A percentile compares a stretch with the other conserved stretches of the same genome.
These are phyloP conservation scores for Arthromyces matolae DNA, from an alignment of 768 basidiomycete genomes.

Conservation along the genomic window DNA sequence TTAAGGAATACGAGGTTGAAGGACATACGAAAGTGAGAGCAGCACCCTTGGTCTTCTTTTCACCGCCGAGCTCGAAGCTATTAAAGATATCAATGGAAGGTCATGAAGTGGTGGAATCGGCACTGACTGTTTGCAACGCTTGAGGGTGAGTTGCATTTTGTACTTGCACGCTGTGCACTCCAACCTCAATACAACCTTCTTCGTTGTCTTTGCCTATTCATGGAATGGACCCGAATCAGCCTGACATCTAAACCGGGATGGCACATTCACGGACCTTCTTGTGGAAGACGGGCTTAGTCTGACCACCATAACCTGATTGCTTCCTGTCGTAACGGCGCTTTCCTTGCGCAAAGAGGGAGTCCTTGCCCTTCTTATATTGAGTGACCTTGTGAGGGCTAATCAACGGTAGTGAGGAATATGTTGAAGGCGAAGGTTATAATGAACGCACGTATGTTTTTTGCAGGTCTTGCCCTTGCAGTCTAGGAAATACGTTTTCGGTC, in stretches of 20 bases:
- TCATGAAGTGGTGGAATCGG: neutral
- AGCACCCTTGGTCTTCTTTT: conserved; percentile 99
- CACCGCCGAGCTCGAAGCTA: conserved; percentile 98
- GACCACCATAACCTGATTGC: conserved; percentile 98
- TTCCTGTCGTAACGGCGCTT: conserved; percentile 99
- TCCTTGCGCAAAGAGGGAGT: conserved; percentile 95
- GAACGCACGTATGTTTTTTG: conserved; percentile 91
- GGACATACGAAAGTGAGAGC: conserved; percentile 79
- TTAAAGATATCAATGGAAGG: conserved; percentile 1
- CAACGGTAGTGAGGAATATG: too few species aligned
- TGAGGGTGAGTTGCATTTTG: conserved; percentile 93
- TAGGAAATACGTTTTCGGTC: conserved; percentile 23
- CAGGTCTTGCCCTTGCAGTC: conserved; percentile 96
- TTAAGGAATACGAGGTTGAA: neutral
- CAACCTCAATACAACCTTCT: conserved; percentile 97
- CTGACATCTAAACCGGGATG: neutral
- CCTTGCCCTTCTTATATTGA: conserved; percentile 99
- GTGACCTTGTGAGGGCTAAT: conserved; percentile 98
- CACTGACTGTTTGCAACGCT: conserved; percentile 98
- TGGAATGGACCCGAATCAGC: neutral
- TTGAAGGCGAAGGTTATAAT: neutral
- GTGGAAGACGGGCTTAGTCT: conserved; percentile 99
- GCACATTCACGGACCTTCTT: conserved; percentile 70
- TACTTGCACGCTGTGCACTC: conserved; percentile 99
- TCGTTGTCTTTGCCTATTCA: conserved; percentile 89